Conservation (phyloP, 2,329 filamentous ascomycete genomes). For the Fusarium haematococcum region DNA sequence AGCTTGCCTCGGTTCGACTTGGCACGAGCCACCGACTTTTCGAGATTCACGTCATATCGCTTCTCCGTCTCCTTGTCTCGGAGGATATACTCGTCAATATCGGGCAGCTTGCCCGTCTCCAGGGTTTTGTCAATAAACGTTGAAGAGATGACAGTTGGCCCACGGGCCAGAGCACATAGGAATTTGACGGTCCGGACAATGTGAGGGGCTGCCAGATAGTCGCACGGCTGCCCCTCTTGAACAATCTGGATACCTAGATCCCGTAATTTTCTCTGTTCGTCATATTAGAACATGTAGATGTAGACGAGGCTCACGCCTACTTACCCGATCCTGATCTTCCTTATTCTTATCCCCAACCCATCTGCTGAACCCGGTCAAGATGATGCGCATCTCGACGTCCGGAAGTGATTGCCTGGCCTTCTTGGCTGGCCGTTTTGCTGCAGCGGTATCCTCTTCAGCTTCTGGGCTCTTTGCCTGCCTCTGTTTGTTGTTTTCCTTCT, state of each 20-base stretch:
- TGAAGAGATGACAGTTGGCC: slow-evolving; percentile 80
- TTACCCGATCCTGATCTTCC: slow-evolving; percentile 84
- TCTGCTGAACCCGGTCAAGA: slow-evolving; percentile 85
- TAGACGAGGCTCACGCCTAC: slow-evolving; percentile 45
- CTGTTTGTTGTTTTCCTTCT: slow-evolving; percentile 63
- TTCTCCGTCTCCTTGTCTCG: slow-evolving; percentile 80
- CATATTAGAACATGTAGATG: slow-evolving; percentile 30
- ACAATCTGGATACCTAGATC: slow-evolving; percentile 85
- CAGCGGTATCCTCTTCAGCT: slow-evolving; percentile 59
- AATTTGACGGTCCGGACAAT: slow-evolving; percentile 95
- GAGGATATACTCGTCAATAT: slow-evolving; percentile 74
- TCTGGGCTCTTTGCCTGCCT: slow-evolving; percentile 60
- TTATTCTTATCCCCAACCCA: slow-evolving; percentile 81
- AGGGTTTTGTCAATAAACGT: slow-evolving; percentile 84
- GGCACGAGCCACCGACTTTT: slow-evolving; percentile 76
- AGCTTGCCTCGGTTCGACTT: slow-evolving; percentile 81
- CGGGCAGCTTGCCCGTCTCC: slow-evolving; percentile 72
- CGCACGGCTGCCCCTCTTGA: slow-evolving; percentile 79
- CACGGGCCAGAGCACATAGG: slow-evolving; percentile 84
- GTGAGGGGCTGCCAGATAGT: slow-evolving; percentile 87
- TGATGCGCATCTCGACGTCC: slow-evolving; percentile 77
- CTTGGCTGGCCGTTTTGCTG: slow-evolving; percentile 67
- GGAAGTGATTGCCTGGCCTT: slow-evolving; percentile 70
- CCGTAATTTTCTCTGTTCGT: slow-evolving; percentile 78
- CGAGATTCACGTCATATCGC: slow-evolving; percentile 76